Conservation (phyloP, 2,329 filamentous ascomycete genomes). For the Didymella keratinophila region DNA sequence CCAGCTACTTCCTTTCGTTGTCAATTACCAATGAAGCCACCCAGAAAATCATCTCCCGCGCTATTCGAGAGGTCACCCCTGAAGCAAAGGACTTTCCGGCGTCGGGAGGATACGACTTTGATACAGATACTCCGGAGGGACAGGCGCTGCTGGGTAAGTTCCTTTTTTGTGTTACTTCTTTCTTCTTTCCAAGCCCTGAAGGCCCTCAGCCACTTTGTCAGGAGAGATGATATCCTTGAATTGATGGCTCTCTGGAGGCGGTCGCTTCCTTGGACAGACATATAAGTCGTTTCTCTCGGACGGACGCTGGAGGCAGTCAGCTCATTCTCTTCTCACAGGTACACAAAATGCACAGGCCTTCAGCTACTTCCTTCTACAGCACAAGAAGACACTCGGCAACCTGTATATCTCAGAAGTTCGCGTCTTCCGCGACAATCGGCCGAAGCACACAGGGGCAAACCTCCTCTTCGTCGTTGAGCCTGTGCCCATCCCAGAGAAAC, state of each 20-base stretch:
- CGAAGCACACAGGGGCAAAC: not conserved
- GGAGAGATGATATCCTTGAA: too few relatives aligned
- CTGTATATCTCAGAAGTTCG: constrained; percentile 9
- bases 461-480: constrained; percentile 12
- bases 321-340: not conserved
- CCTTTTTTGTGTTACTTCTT: not conserved
- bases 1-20: constrained; percentile 11
- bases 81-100: not conserved
- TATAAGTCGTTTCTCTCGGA: too few relatives aligned
- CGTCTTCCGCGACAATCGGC: constrained; percentile 1
- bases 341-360: constrained; percentile 16
- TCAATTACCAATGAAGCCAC: constrained; percentile 12
- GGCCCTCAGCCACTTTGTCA: not conserved
- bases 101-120: constrained; percentile 7
- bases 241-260: too few relatives aligned
- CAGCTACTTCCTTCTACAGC: constrained; percentile 13
- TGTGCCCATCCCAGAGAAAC: not conserved
- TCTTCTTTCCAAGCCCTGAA: not conserved
- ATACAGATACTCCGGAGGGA: constrained; percentile 3
- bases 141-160: constrained; percentile 7
- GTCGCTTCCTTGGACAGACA: too few relatives aligned
- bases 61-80: not conserved
- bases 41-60: constrained; percentile 1
- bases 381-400: constrained; percentile 14
- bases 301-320: not conserved